Percentiles rank a stretch among this genome's conserved stretches.
phyloP scores from a whole-genome alignment of 768 basidiomycete species.

The Mycena capillaripes region DNA sequence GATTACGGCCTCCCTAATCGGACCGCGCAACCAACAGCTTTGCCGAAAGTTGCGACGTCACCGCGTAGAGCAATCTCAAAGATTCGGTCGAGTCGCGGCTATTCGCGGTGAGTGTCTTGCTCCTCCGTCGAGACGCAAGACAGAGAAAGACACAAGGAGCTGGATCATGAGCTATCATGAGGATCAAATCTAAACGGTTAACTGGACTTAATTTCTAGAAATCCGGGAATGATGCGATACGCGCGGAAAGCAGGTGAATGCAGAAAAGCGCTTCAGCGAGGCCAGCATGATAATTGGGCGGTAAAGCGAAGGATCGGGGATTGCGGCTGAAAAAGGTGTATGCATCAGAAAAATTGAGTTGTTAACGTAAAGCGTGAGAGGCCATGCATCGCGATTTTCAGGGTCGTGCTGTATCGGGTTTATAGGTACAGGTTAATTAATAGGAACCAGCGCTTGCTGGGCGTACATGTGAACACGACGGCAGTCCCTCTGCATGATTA shows the following conservation, averaged over 20 bases:
- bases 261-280: not conserved
- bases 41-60: not conserved
- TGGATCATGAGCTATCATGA: not conserved
- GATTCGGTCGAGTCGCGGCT: not conserved
- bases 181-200: not conserved
- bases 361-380: constrained; percentile 34
- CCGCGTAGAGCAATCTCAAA: constrained; percentile 25
- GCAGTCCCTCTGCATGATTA: constrained; percentile 9
- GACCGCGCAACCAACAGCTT: not conserved
- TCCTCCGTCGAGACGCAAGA: constrained; percentile 17
- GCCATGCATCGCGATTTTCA: constrained; percentile 37
- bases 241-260: constrained; percentile 5
- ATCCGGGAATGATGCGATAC: constrained; percentile 19
- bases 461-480: constrained; percentile 24
- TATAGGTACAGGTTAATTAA: constrained; percentile 24
- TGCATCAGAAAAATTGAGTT: constrained; percentile 27
- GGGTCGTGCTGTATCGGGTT: constrained; percentile 34
- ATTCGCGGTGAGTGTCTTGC: constrained; percentile 4
- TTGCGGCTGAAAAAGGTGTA: not conserved
- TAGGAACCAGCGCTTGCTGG: constrained; percentile 28
- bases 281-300: no score
- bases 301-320: not conserved
- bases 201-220: not conserved
- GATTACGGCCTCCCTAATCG: no score
- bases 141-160: not conserved